Evolutionary conservation across 345 rosid genomes (phyloP), one percentile per base, ranked within the genome.

Genomic region (Streptanthus diversifolius): DNA sequence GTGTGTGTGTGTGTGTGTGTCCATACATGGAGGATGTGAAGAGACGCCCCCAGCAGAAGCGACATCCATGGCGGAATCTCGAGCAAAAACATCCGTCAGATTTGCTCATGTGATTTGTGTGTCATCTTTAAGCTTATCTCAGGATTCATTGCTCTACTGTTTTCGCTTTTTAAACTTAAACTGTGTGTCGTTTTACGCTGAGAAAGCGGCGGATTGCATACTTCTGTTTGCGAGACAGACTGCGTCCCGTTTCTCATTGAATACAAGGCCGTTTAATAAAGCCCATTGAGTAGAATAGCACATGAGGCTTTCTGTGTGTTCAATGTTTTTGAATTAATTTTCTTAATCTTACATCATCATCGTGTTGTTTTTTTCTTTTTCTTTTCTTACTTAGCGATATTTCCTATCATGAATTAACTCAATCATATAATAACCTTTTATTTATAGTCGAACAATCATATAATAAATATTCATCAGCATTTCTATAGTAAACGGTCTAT

Each of bases 51-150:
- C 64, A 43, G 56, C 54, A 49, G 86, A 80, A 79, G 83, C 80
- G 74, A 82, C 69, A 37, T 83, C 90, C 93, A 88, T 88, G 72
- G 72, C 64, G 39, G 76, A 77, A 72, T 69, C 63, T 61, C 57
- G 79, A 60, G 63, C 52, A 52, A 43, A 49, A 51, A 75, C 63
- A 53, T 61, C 55, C 72, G 72, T 45, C 40, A 53, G 76, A 74
- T 56, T 63, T 56, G 74, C 79, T 63, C 70, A 48, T 66, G 68
- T 87, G 81, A 0, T 18, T 2, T 15, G 44, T 85, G 85, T 18
- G 85, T 84, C 73, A 83, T 82, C 79, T 85, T 86, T 75, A 48
- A 3, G 30, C 68, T 76, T 76, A 70, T 76, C 80, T 55, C 75
- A 35, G 17, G 15, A 12, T 5, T 67, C 52, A 35, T 17, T 44